Evolutionary conservation across 2,329 filamentous ascomycete genomes (phyloP), one percentile per base, ranked within the genome.

Genomic region (Monosporascus sp.): DNA sequence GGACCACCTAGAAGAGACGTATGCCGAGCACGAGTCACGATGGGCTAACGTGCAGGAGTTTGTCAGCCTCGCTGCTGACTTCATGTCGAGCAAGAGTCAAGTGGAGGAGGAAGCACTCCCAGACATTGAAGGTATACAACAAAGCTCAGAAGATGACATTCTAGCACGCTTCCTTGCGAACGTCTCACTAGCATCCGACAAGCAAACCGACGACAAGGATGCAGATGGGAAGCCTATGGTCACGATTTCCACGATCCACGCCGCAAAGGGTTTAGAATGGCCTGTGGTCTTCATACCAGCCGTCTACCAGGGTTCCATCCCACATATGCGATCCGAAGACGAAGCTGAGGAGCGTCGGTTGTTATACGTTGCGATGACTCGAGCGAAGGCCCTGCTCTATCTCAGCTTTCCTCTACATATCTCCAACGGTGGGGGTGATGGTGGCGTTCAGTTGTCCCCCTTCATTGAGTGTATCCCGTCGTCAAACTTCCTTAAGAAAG

Each of bases 211-310:
- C 24, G 78, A 82, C 9, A 77, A 81, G 3, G 76, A 79, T 2
- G 75, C 77, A 22, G 78, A 81, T 50, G 75, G 75, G 27, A 80
- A 77, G 27, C 75, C 81, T 2, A 78, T 89, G 60, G 83, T 97
- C 20, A 97, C 92, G 0, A 90, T 99, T 24, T 97, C 91, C 6
- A 99, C 93, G 0, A 97, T 99, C 11, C 93, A 99, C 67, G 91
- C 92, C 0, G 90, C 93, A 3, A 99, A 99, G 70, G 93, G 93
- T 3, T 77, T 99, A 1, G 93, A 99, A 68, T 99, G 94, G 94
- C 93, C 93, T 0, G 80, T 96, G 1, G 90, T 97, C 1, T 97
- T 97, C 68, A 85, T 97, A 17, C 92, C 94, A 6, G 89, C 89
- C 1, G 87, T 90, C 25, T 96, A 96, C 65, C 84, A 91, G 47